A percentile compares a stretch with the other conserved stretches of the same genome.
These are phyloP conservation scores for Chalciporus pseudorubinellus DNA, from an alignment of 768 basidiomycete genomes.

Conservation along the genomic window DNA sequence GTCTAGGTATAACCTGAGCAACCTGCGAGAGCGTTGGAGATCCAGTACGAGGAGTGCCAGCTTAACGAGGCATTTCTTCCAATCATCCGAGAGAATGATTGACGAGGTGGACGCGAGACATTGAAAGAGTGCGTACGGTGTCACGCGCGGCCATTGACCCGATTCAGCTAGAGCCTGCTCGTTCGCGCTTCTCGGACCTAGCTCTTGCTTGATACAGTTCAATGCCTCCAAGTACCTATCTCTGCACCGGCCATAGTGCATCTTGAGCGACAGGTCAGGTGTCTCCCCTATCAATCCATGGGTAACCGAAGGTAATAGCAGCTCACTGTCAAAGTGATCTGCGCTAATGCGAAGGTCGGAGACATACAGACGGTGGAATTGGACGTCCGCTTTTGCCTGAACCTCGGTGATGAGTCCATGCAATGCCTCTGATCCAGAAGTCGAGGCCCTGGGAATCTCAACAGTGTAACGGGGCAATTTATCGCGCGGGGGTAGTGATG, in stretches of 20 bases:
- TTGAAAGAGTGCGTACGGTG: conserved; percentile 26
- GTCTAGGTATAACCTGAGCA: neutral
- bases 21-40: neutral
- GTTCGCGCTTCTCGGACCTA: conserved; percentile 9
- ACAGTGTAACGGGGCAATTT: neutral
- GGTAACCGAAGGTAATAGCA: neutral
- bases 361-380: conserved; percentile 15
- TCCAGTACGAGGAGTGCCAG: neutral
- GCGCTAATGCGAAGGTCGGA: conserved; percentile 14
- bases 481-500: neutral
- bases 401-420: conserved; percentile 1
- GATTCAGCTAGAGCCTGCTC: conserved; percentile 12
- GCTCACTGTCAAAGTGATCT: conserved; percentile 9
- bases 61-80: conserved; percentile 15
- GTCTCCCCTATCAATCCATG: neutral
- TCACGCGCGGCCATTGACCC: conserved; percentile 36
- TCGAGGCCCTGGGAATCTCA: neutral
- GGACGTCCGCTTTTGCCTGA: neutral
- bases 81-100: conserved; percentile 13
- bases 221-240: neutral
- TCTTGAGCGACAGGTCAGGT: neutral
- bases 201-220: neutral
- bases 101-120: conserved; percentile 23
- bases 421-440: neutral
- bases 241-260: conserved; percentile 2